Base-by-base conservation (phyloP, 495 filamentous ascomycete genomes). In the Aspergillus avenaceus region DNA sequence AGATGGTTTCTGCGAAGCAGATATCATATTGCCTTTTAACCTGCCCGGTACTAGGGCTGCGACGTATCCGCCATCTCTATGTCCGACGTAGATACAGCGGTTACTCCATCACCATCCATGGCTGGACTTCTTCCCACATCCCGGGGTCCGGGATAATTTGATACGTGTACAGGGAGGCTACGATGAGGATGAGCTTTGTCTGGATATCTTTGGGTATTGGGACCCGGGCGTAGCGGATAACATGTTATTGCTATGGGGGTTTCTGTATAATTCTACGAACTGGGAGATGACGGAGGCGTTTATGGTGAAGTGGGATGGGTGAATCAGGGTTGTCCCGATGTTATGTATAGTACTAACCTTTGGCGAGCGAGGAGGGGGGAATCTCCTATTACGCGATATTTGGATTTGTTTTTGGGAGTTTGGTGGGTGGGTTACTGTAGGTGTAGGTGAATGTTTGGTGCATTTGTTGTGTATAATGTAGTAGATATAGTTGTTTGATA, bases 231-330 rank as follows among this genome's bases (percentile, higher is more conserved):
- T 56, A 0, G 61, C 67, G 21, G 45, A 59, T 13, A 64, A 60
- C 27, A 73, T 71, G 1, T 21, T 77, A 22, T 26, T 81, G 16
- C 67, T 81, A 1, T 79, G 77, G 77, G 74, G 76, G 6, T 72
- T 78, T 32, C 73, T 76, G 0, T 72, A 73, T 64, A 64, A 71
- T 53, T 61, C 67, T 24, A 49, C 55, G 2, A 73, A 66, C 22
- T 81, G 77, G 76, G 76, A 81, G 54, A 53, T 80, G n/a, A 74
- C 69, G 0, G 73, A 77, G 53, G 52, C 59, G 0, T 81, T 81
- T 53, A 42, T 74, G 24, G 66, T 63, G 47, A 77, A 76, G 24
- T 80, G 75, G 73, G 61, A 68, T 80, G 74, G 63, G 53, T 79
- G 19, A 55, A 80, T 8, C 60, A 67, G n/a, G 77, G 75, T 14